Evolutionary conservation across 2,329 filamentous ascomycete species (phyloP), one percentile per base, ranked within the genome.

Genomic region (Ophiognomonia clavigignenti-juglandacearum): DNA sequence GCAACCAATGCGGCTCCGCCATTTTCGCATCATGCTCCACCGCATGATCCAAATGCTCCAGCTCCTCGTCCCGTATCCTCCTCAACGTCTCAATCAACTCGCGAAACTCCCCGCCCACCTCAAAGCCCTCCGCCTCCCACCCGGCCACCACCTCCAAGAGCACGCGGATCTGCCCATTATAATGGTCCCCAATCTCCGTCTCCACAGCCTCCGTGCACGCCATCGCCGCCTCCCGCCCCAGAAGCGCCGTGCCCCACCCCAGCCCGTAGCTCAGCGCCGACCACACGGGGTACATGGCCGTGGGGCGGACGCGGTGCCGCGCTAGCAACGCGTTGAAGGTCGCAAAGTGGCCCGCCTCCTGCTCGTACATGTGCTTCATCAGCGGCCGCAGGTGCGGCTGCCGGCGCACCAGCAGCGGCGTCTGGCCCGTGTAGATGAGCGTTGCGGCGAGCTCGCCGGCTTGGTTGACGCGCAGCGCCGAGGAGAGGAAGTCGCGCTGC

Each of bases 361-460:
- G 93, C 59, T 93, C 88, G 73, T 96, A 91, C 93, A 98, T 98
- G 75, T 97, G 93, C 58, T 84, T 81, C 89, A 98, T 96, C 26
- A 97, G 71, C 0, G 89, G 86, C 6, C 88, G 85, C 16, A 98
- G 82, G 62, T 96, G 87, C 1, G 93, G 92, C 64, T 96, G 85
- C 4, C 85, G 80, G 55, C 80, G 78, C 47, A 89, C 75, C 43
- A 97, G 71, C n/a, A 84, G 80, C 1, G 91, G 89, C 1, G 83
- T 92, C 66, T 98, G 93, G 2, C 88, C 84, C 1, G 82, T 83
- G 72, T 97, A 98, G 66, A 98, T 98, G 47, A 95, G 80, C 22
- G 88, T 92, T 24, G 93, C 93, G 45, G 93, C 93, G n/a, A 98
- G 81, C 69, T 98, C 93, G 62, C 93, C 93, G 20, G 93, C 90